Conservation (phyloP, 345 rosid species). For the Lenwebbia sp. region DNA sequence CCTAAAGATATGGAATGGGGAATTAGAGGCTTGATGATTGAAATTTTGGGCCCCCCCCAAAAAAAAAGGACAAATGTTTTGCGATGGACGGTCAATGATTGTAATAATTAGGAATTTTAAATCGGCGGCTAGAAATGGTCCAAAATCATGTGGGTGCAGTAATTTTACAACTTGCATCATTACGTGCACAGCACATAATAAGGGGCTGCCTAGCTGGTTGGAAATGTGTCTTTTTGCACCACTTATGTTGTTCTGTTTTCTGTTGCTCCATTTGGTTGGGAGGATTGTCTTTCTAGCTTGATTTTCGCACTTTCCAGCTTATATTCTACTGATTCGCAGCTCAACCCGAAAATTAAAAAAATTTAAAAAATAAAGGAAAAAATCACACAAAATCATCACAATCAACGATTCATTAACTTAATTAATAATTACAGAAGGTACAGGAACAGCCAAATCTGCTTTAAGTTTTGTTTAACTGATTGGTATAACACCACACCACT, state of each 20-base stretch:
- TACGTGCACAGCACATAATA: background rate
- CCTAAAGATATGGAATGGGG: background rate
- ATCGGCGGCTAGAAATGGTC: background rate
- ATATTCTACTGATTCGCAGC: background rate
- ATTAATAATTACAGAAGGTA: background rate
- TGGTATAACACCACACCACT: background rate
- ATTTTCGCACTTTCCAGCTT: background rate
- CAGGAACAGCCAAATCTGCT: background rate
- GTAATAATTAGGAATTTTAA: background rate
- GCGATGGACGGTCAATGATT: background rate
- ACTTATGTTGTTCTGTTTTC: background rate
- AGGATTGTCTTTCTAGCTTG: background rate
- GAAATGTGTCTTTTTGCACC: background rate
- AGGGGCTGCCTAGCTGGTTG: background rate
- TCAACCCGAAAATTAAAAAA: background rate
- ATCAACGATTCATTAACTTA: background rate
- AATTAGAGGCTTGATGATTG: background rate
- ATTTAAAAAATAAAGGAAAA: background rate
- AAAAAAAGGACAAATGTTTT: background rate
- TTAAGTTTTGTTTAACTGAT: background rate
- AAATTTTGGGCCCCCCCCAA: background rate
- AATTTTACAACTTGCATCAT: background rate
- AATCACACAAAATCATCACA: background rate
- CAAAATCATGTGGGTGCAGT: background rate
- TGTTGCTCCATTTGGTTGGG: background rate